phyloP scores from a whole-genome alignment of 225 moss, liverwort and hornwort genomes.

The Anthoceros angustus region DNA sequence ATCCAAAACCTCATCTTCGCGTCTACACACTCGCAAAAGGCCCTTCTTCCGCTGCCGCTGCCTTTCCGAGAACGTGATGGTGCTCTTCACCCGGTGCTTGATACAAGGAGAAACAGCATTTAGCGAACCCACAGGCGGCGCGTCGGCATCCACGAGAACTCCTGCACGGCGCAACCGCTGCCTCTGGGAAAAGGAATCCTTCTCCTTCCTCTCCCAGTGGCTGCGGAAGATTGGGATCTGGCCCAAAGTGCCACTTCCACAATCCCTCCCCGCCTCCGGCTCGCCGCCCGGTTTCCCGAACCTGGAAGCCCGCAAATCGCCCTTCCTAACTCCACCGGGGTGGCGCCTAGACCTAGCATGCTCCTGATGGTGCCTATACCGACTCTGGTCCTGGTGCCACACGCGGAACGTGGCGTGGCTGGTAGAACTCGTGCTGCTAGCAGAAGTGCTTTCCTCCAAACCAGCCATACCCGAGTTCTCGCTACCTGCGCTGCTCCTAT shows the following conservation, averaged over 20 bases:
- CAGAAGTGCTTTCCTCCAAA: neutral
- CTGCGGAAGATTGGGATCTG: neutral
- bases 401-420: neutral
- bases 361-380: neutral
- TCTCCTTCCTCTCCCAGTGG: neutral
- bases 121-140: neutral
- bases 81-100: constrained; percentile 35
- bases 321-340: constrained; percentile 1
- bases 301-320: neutral
- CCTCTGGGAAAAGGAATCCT: constrained; percentile 28
- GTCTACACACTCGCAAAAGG: constrained; percentile 11
- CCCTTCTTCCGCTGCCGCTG: constrained; percentile 49
- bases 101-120: constrained; percentile 35
- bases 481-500: too few species aligned
- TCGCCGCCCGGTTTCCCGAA: neutral
- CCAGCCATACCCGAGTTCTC: neutral
- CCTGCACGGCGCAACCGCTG: constrained; percentile 49
- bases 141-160: constrained; percentile 20
- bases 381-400: neutral
- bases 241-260: neutral
- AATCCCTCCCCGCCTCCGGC: neutral
- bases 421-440: neutral
- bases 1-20: constrained; percentile 49
- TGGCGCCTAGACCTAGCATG: constrained; percentile 3
- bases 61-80: constrained; percentile 60